Evolutionary conservation across 2,329 filamentous ascomycete genomes (phyloP).

Genomic region (Exophiala dermatitidis): DNA sequence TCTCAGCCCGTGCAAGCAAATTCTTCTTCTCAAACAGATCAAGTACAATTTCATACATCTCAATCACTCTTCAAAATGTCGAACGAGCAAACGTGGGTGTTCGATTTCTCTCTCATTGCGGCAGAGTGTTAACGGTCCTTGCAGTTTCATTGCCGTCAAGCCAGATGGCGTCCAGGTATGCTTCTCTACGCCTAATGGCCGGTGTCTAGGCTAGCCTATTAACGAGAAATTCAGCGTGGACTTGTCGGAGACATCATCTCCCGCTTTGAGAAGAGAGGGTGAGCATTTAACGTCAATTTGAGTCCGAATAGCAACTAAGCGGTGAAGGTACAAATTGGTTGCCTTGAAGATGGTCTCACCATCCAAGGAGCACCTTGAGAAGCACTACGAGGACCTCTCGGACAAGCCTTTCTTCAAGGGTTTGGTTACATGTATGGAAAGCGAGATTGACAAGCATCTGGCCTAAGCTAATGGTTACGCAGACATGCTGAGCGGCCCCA

Average conservation of each 20-base stretch:
- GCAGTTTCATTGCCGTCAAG: slow-evolving; percentile 99
- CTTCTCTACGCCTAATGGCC: slow-evolving; percentile 16
- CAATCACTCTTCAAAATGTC: slow-evolving; percentile 53
- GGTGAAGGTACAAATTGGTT: slow-evolving; percentile 83
- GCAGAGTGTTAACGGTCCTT: slow-evolving; percentile 29
- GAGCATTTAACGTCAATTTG: slow-evolving; percentile 11
- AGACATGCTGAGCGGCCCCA: slow-evolving; percentile 97
- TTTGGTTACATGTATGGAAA: slow-evolving; percentile 70
- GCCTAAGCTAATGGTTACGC: slow-evolving; percentile 13
- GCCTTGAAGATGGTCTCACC: slow-evolving; percentile 93
- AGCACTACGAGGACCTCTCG: slow-evolving; percentile 90
- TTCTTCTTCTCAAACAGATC: slow-evolving; percentile 23
- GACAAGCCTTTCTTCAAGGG: slow-evolving; percentile 96
- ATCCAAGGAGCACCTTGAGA: slow-evolving; percentile 90
- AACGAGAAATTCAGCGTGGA: slow-evolving; percentile 62
- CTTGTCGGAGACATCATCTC: slow-evolving; percentile 95
- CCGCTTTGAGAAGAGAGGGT: slow-evolving; percentile 91
- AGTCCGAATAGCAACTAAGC: slow-evolving; percentile 7
- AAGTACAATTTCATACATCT: slow-evolving; percentile 27
- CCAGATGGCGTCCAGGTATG: slow-evolving; percentile 96
- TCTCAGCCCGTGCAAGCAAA: slow-evolving; percentile 12
- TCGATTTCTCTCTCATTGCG: slow-evolving; percentile 8
- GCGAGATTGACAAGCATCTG: neutral
- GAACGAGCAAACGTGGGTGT: slow-evolving; percentile 78
- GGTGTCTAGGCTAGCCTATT: neutral